Base-by-base conservation (phyloP, 2,329 filamentous ascomycete genomes). In the Ascomycota sp. region DNA sequence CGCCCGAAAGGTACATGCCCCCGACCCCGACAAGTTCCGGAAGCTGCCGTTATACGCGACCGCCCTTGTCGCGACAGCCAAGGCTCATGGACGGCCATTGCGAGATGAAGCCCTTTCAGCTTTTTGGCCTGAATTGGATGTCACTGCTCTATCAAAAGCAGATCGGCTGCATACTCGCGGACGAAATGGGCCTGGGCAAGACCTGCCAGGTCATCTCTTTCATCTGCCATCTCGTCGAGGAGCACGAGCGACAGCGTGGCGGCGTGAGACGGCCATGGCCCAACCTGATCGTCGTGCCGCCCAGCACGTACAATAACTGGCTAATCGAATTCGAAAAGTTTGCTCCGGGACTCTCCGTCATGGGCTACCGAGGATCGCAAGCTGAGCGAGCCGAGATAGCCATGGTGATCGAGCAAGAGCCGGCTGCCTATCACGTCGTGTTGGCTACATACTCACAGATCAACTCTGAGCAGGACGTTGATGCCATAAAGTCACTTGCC, bases 131-230 rank as follows among this genome's bases (percentile, higher is more conserved):
- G 30, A 95, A 95, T 46, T 98, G 89, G 89, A 66, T 98, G 44
- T 72, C 75, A 32, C 55, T 95, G 27, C 63, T 98, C 10, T 92
- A 82, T 55, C 64, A 74, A 30, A 73, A 79, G 33, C 64, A 73
- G 20, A 66, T 91, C 30, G 86, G 81, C 27, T 86, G 83, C 37
- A 95, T 98, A 33, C 61, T 98, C 12, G 89, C 89, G 2, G 89
- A 98, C 47, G 89, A 98, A 47, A 98, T 98, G 89, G 89, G 80
- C 30, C 59, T 86, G 25, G 89, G 89, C 27, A 98, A 98, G 60
- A 98, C 89, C 0, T 94, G 83, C 42, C 86, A 98, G 45, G 82
- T 95, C 36, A 93, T 98, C 40, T 74, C 82, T 0, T 82, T 98
- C 43, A 63, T 98, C 27, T 78, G 82, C 11, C 75, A 93, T 42